These are phyloP conservation scores for Trichoderma atroviride DNA, from an alignment of 2,329 filamentous ascomycete genomes.

Conservation along the genomic window DNA sequence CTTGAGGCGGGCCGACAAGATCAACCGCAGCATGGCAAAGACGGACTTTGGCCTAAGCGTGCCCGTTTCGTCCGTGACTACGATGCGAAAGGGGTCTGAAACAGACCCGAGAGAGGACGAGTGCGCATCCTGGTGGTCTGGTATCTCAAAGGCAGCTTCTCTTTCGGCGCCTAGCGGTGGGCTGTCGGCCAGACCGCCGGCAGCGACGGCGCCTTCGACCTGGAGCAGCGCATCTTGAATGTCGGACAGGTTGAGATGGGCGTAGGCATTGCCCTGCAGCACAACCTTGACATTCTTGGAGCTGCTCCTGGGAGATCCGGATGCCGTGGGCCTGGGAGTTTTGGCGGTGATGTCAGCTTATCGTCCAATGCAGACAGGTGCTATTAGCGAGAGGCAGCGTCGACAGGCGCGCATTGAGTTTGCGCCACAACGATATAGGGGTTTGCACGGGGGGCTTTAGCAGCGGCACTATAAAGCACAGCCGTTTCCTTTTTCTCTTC, in stretches of 20 bases:
- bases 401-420: not conserved
- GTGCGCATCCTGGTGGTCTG: constrained; percentile 17
- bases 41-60: constrained; percentile 35
- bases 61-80: constrained; percentile 35
- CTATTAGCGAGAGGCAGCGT: not conserved
- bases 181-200: constrained; percentile 1
- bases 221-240: constrained; percentile 42
- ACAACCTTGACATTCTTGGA: constrained; percentile 24
- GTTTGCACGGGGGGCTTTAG: not conserved
- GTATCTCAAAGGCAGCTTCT: constrained; percentile 18
- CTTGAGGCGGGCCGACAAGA: constrained; percentile 38
- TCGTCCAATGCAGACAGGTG: not conserved
- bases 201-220: constrained; percentile 33
- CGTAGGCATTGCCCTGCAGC: constrained; percentile 34
- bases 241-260: constrained; percentile 42
- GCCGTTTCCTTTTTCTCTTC: too few relatives aligned
- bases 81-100: constrained; percentile 30
- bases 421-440: not conserved
- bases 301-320: constrained; percentile 16
- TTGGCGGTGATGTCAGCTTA: constrained; percentile 22
- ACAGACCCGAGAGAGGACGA: not conserved
- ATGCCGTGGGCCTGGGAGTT: constrained; percentile 11
- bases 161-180: not conserved
- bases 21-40: constrained; percentile 35
- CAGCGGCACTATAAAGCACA: not conserved